phyloP scores from a whole-genome alignment of 2,329 filamentous ascomycete genomes.

The Fusarium sp. region DNA sequence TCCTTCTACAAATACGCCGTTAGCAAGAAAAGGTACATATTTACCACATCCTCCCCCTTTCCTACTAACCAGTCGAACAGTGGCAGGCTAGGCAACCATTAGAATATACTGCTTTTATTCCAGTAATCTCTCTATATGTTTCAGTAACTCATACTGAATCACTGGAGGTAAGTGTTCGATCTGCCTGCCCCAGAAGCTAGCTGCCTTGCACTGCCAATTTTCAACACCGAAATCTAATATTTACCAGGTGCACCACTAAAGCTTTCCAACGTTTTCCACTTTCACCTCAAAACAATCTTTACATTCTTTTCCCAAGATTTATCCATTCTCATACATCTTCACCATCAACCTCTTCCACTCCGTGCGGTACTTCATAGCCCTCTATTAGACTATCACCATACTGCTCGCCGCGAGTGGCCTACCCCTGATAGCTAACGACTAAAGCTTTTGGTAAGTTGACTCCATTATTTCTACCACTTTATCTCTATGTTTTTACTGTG shows the following conservation, averaged over 20 bases:
- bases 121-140: too few species aligned
- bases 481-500: neutral
- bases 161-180: neutral
- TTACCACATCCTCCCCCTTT: neutral
- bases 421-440: neutral
- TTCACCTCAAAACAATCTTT: neutral
- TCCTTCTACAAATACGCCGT: neutral
- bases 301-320: neutral
- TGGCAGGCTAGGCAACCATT: neutral
- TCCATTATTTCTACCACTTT: neutral
- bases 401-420: neutral
- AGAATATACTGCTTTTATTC: neutral
- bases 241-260: constrained; percentile 4
- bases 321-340: neutral
- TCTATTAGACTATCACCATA: neutral
- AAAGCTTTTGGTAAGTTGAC: neutral
- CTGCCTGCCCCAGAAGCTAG: neutral
- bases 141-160: neutral
- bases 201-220: neutral
- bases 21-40: neutral
- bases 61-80: neutral
- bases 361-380: too few species aligned
- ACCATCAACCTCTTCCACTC: neutral
- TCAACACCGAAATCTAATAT: neutral
- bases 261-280: neutral